phyloP scores from a whole-genome alignment of 495 filamentous ascomycete genomes.

The Penicillium longicatenatum region DNA sequence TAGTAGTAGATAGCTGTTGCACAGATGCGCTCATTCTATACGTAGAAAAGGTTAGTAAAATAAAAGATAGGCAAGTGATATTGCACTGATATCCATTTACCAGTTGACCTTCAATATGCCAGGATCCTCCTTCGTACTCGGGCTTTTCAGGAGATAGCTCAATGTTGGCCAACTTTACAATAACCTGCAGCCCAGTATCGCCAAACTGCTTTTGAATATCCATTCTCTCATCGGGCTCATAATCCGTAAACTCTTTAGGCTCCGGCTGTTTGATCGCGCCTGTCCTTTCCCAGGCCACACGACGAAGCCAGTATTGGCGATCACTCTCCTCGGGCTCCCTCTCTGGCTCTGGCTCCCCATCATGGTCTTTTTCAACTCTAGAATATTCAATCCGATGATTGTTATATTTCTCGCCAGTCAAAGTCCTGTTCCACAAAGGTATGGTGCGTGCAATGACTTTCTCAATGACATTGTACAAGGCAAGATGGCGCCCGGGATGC shows the following conservation, averaged over 20 bases:
- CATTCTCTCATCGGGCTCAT: slow-evolving; percentile 3
- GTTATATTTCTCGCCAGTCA: background rate
- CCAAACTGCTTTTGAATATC: slow-evolving; percentile 29
- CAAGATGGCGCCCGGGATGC: slow-evolving; percentile 47
- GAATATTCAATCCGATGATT: background rate
- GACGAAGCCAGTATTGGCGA: background rate
- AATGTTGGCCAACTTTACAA: slow-evolving; percentile 65
- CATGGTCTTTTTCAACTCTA: background rate
- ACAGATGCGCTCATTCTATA: slow-evolving; percentile 56
- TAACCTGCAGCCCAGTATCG: slow-evolving; percentile 54
- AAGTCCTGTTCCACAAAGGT: slow-evolving; percentile 53
- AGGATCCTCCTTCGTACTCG: slow-evolving; percentile 46
- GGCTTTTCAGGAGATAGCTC: slow-evolving; percentile 60
- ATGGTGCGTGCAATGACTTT: slow-evolving; percentile 49
- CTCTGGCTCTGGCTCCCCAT: slow-evolving; percentile 2
- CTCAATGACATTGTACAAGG: slow-evolving; percentile 55
- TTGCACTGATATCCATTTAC: slow-evolving; percentile 21
- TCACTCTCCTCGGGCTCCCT: background rate
- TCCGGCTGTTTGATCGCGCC: slow-evolving; percentile 33
- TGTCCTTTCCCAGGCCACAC: background rate
- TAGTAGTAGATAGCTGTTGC: slow-evolving; percentile 65
- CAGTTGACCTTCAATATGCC: slow-evolving; percentile 58
- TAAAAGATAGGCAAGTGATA: background rate
- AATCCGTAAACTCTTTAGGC: slow-evolving; percentile 30
- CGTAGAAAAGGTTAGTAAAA: background rate